Percentiles rank a stretch among this genome's conserved stretches.
phyloP scores from a whole-genome alignment of 768 basidiomycete genomes.

The Clitopilus hobsonii region DNA sequence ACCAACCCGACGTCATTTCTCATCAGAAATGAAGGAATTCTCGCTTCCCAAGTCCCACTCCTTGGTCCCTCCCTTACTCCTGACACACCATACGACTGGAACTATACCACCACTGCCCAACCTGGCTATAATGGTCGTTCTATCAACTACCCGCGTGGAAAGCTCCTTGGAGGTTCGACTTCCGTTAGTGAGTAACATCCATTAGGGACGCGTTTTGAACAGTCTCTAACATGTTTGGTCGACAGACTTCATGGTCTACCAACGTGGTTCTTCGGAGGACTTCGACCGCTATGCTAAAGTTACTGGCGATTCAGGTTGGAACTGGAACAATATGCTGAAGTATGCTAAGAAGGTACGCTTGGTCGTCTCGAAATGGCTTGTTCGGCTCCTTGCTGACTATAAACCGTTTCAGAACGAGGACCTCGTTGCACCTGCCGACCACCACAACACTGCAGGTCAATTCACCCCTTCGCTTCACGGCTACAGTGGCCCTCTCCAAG shows the following conservation, averaged over 20 bases:
- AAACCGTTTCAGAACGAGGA: constrained; percentile 10
- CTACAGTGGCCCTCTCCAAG: constrained; percentile 4
- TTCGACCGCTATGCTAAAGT: constrained; percentile 13
- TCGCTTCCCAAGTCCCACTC: constrained; percentile 1
- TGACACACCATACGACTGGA: constrained; percentile 7
- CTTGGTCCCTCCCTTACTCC: constrained; percentile 7
- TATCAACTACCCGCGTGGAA: constrained; percentile 6
- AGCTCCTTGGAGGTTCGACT: constrained; percentile 7
- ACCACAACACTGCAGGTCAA: constrained; percentile 10
- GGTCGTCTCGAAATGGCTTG: not conserved
- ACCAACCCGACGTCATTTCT: not conserved
- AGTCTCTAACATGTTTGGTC: not conserved
- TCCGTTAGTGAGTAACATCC: constrained; percentile 5
- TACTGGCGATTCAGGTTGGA: constrained; percentile 17
- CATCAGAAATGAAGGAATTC: constrained; percentile 4
- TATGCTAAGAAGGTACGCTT: constrained; percentile 11
- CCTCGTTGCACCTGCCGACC: constrained; percentile 10
- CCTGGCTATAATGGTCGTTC: constrained; percentile 2
- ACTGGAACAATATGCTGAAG: constrained; percentile 15
- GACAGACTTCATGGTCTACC: constrained; percentile 17
- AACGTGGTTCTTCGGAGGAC: constrained; percentile 16
- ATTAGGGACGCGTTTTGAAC: not conserved
- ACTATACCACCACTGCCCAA: constrained; percentile 8
- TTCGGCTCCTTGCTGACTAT: not conserved
- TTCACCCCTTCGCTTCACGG: constrained; percentile 9